Conservation (phyloP, 148 eudicot species). For the Gaultheria prostrata region DNA sequence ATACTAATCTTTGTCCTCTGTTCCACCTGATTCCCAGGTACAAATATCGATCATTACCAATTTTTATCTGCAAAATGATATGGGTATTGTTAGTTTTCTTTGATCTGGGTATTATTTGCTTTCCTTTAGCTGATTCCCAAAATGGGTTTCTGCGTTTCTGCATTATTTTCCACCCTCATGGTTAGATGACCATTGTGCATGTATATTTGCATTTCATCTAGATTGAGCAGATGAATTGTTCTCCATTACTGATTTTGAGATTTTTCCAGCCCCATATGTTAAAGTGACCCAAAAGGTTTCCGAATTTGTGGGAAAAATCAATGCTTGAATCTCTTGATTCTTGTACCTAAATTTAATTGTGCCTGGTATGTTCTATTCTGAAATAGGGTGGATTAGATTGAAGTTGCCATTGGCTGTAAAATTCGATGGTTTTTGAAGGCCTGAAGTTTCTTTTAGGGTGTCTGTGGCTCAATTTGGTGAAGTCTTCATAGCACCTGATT, state of each 20-base stretch:
- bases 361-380: not conserved
- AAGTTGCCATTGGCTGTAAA: not conserved
- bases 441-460: not conserved
- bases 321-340: not conserved
- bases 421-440: not conserved
- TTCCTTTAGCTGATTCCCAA: not conserved
- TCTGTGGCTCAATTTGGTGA: not conserved
- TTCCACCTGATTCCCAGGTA: not conserved
- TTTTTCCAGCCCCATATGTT: not conserved
- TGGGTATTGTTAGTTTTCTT: slow-evolving; percentile 5
- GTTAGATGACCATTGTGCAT: no score
- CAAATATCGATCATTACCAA: not conserved
- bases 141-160: no score
- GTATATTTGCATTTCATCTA: not conserved
- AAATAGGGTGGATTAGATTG: not conserved
- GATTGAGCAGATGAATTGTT: not conserved
- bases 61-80: not conserved
- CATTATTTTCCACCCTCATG: not conserved
- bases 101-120: not conserved
- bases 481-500: not conserved
- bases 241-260: not conserved
- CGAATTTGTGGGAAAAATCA: not conserved
- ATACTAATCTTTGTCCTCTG: not conserved
- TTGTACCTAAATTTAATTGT: not conserved
- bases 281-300: not conserved